phyloP scores from a whole-genome alignment of 1,284 basidiomycete species.

The Schizophyllum commune region DNA sequence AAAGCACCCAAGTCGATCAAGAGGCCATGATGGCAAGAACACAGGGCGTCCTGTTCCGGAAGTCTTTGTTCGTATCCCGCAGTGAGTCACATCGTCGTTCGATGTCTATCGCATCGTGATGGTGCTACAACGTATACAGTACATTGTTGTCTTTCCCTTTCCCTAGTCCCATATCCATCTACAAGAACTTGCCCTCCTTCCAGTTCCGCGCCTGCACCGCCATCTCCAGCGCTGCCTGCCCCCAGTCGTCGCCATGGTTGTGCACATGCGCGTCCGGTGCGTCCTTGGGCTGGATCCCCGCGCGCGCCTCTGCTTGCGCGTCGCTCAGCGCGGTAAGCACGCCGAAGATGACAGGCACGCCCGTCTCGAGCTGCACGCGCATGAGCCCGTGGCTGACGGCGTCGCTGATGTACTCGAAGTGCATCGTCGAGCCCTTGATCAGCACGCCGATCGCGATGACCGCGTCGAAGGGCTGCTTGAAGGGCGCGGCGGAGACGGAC shows the following conservation, averaged over 20 bases:
- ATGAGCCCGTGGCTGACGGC: constrained; percentile 89
- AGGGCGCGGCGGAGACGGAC: constrained; percentile 11
- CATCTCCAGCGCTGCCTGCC: constrained; percentile 90
- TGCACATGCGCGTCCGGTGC: constrained; percentile 52
- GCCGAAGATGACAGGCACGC: constrained; percentile 95
- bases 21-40: too few relatives aligned
- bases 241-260: constrained; percentile 98
- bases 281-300: constrained; percentile 67
- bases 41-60: too few relatives aligned
- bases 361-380: constrained; percentile 88
- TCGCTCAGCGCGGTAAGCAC: constrained; percentile 92
- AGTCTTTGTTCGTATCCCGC: too few relatives aligned
- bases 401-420: constrained; percentile 98
- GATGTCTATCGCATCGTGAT: background rate
- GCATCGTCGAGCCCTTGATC: constrained; percentile 97
- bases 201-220: constrained; percentile 67
- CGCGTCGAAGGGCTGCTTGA: constrained; percentile 79
- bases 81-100: too few relatives aligned
- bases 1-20: too few relatives aligned
- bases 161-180: constrained; percentile 6
- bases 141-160: background rate
- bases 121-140: background rate
- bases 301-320: constrained; percentile 89
- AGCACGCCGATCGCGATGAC: constrained; percentile 96
- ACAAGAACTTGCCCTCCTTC: constrained; percentile 65